A percentile compares a stretch with the other conserved stretches of the same genome.
Evolutionary conservation across 1,284 basidiomycete species (phyloP).

Genomic region (Irpex lacteus): DNA sequence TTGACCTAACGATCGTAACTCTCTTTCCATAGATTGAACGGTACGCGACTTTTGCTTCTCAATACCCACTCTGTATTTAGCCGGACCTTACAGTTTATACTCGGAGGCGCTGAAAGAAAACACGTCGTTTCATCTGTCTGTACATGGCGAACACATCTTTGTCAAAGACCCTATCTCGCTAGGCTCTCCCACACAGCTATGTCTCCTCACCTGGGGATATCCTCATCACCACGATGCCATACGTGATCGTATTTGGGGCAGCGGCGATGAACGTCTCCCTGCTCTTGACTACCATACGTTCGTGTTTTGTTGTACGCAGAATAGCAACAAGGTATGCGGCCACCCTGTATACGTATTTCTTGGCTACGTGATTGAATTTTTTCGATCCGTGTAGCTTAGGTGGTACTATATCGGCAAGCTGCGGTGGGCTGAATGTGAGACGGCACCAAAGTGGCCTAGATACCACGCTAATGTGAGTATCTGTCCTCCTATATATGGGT

Average conservation of each 20-base stretch:
- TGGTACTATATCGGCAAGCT: slow-evolving; percentile 11
- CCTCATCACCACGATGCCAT: slow-evolving; percentile 27
- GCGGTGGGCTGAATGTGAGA: neutral
- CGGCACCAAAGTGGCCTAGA: slow-evolving; percentile 6
- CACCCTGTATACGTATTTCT: too few species aligned
- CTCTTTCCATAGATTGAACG: neutral
- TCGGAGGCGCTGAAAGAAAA: neutral
- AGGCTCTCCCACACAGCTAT: slow-evolving; percentile 39
- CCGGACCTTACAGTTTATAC: too few species aligned
- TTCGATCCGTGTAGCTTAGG: neutral
- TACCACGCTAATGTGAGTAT: neutral
- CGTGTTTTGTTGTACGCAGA: too few species aligned
- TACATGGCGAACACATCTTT: slow-evolving; percentile 29
- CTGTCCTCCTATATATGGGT: neutral
- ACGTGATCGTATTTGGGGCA: too few species aligned
- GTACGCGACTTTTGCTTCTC: neutral
- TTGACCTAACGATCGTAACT: too few species aligned
- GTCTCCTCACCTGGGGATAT: slow-evolving; percentile 52
- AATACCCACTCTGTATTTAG: neutral
- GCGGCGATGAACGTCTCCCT: too few species aligned
- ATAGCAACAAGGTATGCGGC: too few species aligned
- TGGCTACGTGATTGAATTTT: too few species aligned
- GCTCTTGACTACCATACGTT: too few species aligned
- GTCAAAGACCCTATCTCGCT: slow-evolving; percentile 51
- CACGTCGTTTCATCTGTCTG: neutral